Percentiles rank a stretch among this genome's conserved stretches.
phyloP scores from a whole-genome alignment of 495 filamentous ascomycete species.

The Podospora australis region DNA sequence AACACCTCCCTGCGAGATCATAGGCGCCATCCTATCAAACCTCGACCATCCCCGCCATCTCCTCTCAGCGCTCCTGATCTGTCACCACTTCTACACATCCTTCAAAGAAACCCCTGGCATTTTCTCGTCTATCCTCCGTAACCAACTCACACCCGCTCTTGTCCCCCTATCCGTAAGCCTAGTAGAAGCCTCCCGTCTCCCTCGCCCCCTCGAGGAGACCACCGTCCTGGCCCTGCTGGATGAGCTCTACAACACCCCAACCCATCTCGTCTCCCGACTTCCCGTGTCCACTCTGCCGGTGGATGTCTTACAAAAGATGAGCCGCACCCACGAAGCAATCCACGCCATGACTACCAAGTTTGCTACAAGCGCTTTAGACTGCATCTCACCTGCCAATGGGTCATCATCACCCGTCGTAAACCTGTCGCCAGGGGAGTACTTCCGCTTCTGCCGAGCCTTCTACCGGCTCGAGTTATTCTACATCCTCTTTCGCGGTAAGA shows the following conservation, averaged over 20 bases:
- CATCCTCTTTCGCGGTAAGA: background rate
- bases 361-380: background rate
- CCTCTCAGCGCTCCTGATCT: background rate
- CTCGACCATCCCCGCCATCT: conserved; percentile 4
- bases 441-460: background rate
- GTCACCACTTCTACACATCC: conserved; percentile 1
- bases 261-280: background rate
- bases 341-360: background rate
- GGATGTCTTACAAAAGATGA: background rate
- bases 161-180: background rate
- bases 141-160: conserved; percentile 1
- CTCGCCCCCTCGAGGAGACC: background rate
- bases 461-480: background rate
- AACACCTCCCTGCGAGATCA: background rate
- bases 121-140: background rate
- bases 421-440: background rate
- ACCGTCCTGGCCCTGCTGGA: background rate
- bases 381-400: background rate
- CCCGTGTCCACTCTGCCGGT: background rate
- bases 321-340: background rate
- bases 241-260: background rate
- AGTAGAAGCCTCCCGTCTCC: background rate
- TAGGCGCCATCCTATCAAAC: background rate
- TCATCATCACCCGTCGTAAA: background rate
- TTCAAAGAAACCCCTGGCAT: conserved; percentile 2